A percentile compares a stretch with the other conserved stretches of the same genome.
Evolutionary conservation across 2,329 filamentous ascomycete species (phyloP).

Genomic region (Xylaria sp.): DNA sequence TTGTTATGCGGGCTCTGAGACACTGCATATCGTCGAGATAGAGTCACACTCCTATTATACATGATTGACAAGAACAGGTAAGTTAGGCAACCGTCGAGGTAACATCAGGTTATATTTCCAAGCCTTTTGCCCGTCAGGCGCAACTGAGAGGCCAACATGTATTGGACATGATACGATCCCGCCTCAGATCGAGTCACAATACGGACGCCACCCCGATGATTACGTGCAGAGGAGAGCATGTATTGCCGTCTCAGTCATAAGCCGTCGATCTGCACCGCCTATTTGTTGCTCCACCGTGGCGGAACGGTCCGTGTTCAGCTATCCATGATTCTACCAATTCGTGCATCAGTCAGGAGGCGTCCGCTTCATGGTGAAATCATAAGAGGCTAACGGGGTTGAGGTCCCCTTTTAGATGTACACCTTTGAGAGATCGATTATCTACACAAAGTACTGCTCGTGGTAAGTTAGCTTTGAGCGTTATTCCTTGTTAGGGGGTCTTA

Average conservation of each 20-base stretch:
- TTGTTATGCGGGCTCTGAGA: neutral
- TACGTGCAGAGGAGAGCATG: slow-evolving; percentile 8
- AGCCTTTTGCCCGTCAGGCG: neutral
- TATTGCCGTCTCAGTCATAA: slow-evolving; percentile 7
- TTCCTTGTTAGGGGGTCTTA: neutral
- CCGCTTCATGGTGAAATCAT: neutral
- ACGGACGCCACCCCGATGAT: slow-evolving; percentile 12
- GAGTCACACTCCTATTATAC: neutral
- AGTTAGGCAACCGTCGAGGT: neutral
- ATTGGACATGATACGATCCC: slow-evolving; percentile 25
- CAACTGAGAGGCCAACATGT: neutral
- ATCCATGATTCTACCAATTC: neutral
- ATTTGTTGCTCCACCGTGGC: neutral
- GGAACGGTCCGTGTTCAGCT: slow-evolving; percentile 19
- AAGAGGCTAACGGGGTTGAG: neutral
- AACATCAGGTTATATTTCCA: neutral
- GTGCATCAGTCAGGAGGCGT: neutral
- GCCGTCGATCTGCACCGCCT: slow-evolving; percentile 9
- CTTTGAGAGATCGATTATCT: neutral
- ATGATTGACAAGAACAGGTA: neutral
- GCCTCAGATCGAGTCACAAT: slow-evolving; percentile 8
- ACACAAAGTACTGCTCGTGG: slow-evolving; percentile 4
- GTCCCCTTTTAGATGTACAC: neutral
- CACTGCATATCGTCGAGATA: neutral
- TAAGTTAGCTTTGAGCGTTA: slow-evolving; percentile 14